Evolutionary conservation across 257 asterid species (phyloP), one percentile per base, ranked within the genome.

Genomic region (Rubia yunnanensis): DNA sequence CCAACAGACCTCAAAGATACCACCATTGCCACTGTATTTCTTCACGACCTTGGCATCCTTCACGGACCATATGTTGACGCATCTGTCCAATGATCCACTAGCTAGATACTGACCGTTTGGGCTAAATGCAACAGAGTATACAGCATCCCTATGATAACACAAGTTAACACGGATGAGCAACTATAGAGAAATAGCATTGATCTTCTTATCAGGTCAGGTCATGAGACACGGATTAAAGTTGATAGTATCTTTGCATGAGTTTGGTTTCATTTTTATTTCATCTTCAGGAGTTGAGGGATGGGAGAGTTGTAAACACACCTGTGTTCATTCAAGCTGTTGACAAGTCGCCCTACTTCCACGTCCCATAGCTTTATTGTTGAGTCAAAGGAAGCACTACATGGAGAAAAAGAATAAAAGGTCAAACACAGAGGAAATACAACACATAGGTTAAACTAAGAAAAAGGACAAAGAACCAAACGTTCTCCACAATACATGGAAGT

Each of bases 1-100:
- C 99, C 99, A 94, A 80, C 97, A 90, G 60, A 94, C 99, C 79
- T 94, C 99, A 39, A 88, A 94, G 65, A 94, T 94, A 54, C 96
- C 97, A 60, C 96, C 96, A 41, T 81, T 82, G 11, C 99, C 99
- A 5, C 65, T 78, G 85, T 84, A 94, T 0, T 92, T 90, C 76
- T 77, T 88, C 77, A 94, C 94, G 26, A 94, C 77, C 86, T 70
- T 86, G 31, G 91, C 94, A 73, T 94, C 99, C 81, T 90, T 90
- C 74, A 90, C 95, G 10, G 99, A 94, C 99, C 98, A 94, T 62
- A 94, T 81, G 62, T 86, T 88, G 84, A 94, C 50, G 78, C 95
- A 84, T 80, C 82, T 94, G 75, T 94, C 99, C 63, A 90, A 80
- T 60, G 99, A 90, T 60, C 99, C 99, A 38, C 96, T 90, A 0